Evolutionary conservation across 805 yeast genomes (phyloP).

Genomic region (Kodamaea leandrae): DNA sequence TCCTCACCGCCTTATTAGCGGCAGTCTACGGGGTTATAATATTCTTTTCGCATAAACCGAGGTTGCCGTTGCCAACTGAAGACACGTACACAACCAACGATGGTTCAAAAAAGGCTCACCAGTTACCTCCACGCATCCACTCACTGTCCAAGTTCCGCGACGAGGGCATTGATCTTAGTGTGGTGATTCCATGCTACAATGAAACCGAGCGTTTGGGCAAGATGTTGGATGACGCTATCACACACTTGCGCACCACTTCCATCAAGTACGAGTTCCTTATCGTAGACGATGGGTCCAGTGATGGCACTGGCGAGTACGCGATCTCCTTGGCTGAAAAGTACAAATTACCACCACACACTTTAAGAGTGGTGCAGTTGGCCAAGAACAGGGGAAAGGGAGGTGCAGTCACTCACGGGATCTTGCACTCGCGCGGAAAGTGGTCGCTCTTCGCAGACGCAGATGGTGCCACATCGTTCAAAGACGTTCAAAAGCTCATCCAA

Average conservation of each 20-base stretch:
- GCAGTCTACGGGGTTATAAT: constrained; percentile 40
- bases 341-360: constrained; percentile 50
- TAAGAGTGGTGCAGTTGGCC: constrained; percentile 69
- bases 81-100: constrained; percentile 51
- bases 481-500: constrained; percentile 43
- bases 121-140: constrained; percentile 33
- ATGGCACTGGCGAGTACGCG: constrained; percentile 74
- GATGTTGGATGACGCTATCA: constrained; percentile 72
- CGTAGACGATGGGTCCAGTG: constrained; percentile 90
- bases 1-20: constrained; percentile 13
- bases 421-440: constrained; percentile 67
- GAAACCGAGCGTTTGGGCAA: constrained; percentile 69
- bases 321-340: constrained; percentile 54
- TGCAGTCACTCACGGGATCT: constrained; percentile 92
- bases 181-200: constrained; percentile 92
- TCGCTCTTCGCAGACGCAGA: constrained; percentile 95
- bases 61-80: constrained; percentile 54
- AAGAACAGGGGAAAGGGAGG: constrained; percentile 89
- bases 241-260: constrained; percentile 41
- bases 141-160: constrained; percentile 15
- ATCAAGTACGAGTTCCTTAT: constrained; percentile 69
- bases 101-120: constrained; percentile 24
- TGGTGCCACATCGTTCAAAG: constrained; percentile 85
- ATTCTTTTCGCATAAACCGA: constrained; percentile 61
- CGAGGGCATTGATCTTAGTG: constrained; percentile 56